Conservation (phyloP, 163 green algal genomes). For the Scenedesmus sp. region DNA sequence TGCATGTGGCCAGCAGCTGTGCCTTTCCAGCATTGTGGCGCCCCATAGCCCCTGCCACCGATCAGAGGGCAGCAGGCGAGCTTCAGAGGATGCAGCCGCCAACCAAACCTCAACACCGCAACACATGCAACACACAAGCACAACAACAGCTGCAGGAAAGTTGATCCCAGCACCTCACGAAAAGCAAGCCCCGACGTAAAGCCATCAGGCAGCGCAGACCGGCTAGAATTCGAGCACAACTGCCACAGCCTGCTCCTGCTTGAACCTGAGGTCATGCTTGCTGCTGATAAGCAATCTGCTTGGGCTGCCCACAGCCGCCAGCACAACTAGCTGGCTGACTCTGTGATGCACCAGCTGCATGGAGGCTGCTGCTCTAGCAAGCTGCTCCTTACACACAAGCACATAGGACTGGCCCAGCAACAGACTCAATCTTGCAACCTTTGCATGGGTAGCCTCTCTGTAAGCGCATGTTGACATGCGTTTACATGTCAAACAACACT, state of each 20-base stretch:
- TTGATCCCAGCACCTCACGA: not conserved
- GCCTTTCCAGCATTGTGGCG: not conserved
- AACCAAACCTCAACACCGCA: not conserved
- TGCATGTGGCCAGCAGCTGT: not conserved
- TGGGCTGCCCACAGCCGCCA: no score
- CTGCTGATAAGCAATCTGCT: no score
- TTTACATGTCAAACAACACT: not conserved
- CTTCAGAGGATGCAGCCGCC: not conserved
- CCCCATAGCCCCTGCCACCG: not conserved
- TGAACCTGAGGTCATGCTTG: no score
- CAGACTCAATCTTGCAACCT: no score
- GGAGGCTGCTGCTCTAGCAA: no score
- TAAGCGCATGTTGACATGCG: not conserved
- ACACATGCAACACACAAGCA: not conserved
- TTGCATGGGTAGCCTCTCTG: not conserved
- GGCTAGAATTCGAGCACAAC: no score
- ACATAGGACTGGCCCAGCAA: no score
- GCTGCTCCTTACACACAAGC: no score
- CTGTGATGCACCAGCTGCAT: no score
- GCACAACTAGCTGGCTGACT: no score
- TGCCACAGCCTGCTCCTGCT: no score
- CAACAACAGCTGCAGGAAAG: not conserved
- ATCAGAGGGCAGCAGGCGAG: not conserved
- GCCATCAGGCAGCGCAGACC: not conserved
- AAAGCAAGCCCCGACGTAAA: no score